A percentile compares a stretch with the other conserved stretches of the same genome.
Conservation (phyloP, 805 yeast species). For the Pichia californica region DNA sequence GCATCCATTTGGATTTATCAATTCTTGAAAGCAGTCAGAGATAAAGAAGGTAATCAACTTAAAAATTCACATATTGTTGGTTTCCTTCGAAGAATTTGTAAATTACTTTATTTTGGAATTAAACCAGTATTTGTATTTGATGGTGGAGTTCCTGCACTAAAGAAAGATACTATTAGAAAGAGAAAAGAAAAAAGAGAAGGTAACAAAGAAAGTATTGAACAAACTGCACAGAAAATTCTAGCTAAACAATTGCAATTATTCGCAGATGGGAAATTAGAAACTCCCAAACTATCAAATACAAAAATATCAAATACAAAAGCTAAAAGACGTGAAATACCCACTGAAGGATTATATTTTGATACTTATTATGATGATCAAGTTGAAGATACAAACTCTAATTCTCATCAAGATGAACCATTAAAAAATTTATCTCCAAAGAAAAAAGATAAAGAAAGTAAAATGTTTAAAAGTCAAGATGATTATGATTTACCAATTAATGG, state of each 20-base stretch:
- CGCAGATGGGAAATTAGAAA: conserved; percentile 28
- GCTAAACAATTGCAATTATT: conserved; percentile 69
- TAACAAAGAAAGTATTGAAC: conserved; percentile 57
- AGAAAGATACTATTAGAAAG: conserved; percentile 66
- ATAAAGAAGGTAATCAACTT: conserved; percentile 70
- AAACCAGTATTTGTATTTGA: conserved; percentile 89
- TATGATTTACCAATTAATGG: conserved; percentile 69
- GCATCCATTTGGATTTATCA: conserved; percentile 99
- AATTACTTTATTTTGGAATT: conserved; percentile 79
- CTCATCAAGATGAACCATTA: too few species aligned
- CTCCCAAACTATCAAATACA: not conserved
- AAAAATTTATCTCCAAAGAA: too few species aligned
- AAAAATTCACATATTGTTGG: conserved; percentile 89
- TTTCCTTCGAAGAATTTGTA: conserved; percentile 88
- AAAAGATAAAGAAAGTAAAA: conserved; percentile 18
- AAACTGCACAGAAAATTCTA: conserved; percentile 73
- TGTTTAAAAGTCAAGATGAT: conserved; percentile 63
- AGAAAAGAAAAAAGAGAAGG: conserved; percentile 74
- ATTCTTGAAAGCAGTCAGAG: conserved; percentile 90
- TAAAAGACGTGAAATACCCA: conserved; percentile 9
- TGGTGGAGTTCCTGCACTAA: conserved; percentile 87
- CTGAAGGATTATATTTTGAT: conserved; percentile 25
- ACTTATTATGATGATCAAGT: conserved; percentile 34
- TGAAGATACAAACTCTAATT: conserved; percentile 5
- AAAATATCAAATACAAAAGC: not conserved